Evolutionary conservation across 2,329 filamentous ascomycete species (phyloP), one percentile per base, ranked within the genome.

Genomic region (Diaporthe australafricana): DNA sequence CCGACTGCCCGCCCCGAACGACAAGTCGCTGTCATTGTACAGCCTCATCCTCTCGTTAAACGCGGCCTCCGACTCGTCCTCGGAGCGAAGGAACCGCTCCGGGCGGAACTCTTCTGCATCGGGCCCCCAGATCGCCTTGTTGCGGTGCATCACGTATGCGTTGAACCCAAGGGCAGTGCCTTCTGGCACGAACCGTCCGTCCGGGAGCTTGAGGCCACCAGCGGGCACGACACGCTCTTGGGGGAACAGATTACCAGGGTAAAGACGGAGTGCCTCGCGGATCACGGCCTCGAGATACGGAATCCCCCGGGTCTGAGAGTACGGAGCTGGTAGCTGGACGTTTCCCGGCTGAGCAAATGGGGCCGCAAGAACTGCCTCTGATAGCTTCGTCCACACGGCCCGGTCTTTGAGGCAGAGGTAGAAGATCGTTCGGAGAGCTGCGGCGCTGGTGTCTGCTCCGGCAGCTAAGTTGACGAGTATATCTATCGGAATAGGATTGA

Each of bases 221-320:
- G 73, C 70, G 1, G 86, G 85, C 1, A 87, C 85, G 16, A 84
- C 76, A 0, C 87, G 84, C 72, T 87, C 84, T 0, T 88, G 80
- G 0, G 83, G 73, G 74, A 87, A 80, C 7, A 82, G 82, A 5
- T 86, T 80, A 3, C 81, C 82, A 0, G 86, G 85, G 70, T 87
- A 83, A 4, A 87, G 76, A 14, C 87, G 83, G 76, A 85, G 80
- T 1, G 83, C 80, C 76, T 89, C 87, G 32, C 83, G 84, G 25
- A 88, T 79, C 4, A 86, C 83, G 0, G 87, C 86, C 50, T 83
- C 79, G 4, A 87, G 77, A 73, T 84, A 71, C 14, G 77, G 71
- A 8, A 70, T 62, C 0, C n/a, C 53, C 7, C 53, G 32, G 16
- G 67, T 25, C 11, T 70, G 42, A 9, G 53, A 20, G 67, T 70